These are phyloP conservation scores for Orbilia ellipsospora DNA, from an alignment of 2,329 filamentous ascomycete species.

Conservation along the genomic window DNA sequence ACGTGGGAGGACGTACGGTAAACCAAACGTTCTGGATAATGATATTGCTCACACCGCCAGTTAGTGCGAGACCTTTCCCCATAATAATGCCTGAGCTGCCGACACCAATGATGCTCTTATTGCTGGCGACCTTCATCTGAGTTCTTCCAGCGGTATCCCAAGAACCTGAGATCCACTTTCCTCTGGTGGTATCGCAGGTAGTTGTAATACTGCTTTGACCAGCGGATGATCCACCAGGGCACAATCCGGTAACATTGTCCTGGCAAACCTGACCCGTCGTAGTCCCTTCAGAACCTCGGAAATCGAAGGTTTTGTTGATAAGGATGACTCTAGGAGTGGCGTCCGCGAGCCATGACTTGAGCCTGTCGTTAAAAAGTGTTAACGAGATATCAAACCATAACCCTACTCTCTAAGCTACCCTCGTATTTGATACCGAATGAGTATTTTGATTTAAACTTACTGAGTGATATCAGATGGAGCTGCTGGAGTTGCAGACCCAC, in stretches of 20 bases:
- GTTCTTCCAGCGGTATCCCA: slow-evolving; percentile 57
- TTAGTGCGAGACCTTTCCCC: slow-evolving; percentile 59
- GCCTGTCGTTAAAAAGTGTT: slow-evolving; percentile 10
- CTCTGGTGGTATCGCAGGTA: not conserved
- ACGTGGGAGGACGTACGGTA: slow-evolving; percentile 46
- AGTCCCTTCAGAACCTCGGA: slow-evolving; percentile 58
- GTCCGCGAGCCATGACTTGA: slow-evolving; percentile 60
- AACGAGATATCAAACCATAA: not conserved
- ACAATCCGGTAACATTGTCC: slow-evolving; percentile 1
- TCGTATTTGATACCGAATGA: too few species aligned
- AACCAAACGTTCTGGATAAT: slow-evolving; percentile 60
- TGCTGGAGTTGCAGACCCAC: not conserved
- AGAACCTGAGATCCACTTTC: slow-evolving; percentile 51
- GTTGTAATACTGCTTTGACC: not conserved
- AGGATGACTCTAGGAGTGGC: slow-evolving; percentile 62
- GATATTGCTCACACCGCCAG: slow-evolving; percentile 58
- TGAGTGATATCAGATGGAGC: not conserved
- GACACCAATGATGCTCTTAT: slow-evolving; percentile 60
- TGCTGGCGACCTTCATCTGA: slow-evolving; percentile 58
- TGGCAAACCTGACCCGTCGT: slow-evolving; percentile 35
- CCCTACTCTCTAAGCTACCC: not conserved
- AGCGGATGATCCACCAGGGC: not conserved
- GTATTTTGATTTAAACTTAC: not conserved
- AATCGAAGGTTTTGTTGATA: slow-evolving; percentile 61
- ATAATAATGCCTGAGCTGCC: slow-evolving; percentile 59